Conservation (phyloP, 2,329 filamentous ascomycete genomes). For the Penicillium brevicompactum region DNA sequence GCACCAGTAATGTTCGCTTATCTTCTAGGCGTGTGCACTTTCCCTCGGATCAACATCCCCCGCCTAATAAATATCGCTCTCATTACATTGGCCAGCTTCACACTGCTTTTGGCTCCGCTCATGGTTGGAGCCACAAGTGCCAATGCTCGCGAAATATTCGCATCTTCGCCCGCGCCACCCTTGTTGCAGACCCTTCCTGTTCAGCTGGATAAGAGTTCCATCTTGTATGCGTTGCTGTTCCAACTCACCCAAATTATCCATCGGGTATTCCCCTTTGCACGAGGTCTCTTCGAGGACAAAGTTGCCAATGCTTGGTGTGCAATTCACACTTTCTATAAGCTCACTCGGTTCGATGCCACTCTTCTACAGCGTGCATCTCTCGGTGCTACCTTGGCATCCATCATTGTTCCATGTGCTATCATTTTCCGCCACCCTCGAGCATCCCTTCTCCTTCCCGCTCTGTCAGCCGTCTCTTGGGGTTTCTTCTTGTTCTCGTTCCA, state of each 20-base stretch:
- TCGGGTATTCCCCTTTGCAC: constrained; percentile 91
- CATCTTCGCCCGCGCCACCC: constrained; percentile 64
- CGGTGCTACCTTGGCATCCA: constrained; percentile 71
- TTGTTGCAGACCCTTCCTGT: constrained; percentile 60
- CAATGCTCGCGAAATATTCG: constrained; percentile 63
- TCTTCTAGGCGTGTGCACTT: constrained; percentile 82
- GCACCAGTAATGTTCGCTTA: constrained; percentile 91
- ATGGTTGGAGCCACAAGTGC: constrained; percentile 72
- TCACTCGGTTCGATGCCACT: constrained; percentile 70
- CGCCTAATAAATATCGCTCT: constrained; percentile 75
- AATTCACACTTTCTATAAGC: constrained; percentile 84
- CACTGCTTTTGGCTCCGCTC: constrained; percentile 73
- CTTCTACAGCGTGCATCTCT: constrained; percentile 78
- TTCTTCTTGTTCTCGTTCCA: constrained; percentile 99
- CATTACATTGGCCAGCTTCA: constrained; percentile 73
- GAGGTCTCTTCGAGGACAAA: constrained; percentile 98
- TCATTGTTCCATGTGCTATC: constrained; percentile 75
- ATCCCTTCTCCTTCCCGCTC: constrained; percentile 73
- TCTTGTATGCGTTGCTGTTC: constrained; percentile 73
- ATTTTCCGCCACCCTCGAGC: constrained; percentile 78
- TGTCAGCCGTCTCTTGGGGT: constrained; percentile 86
- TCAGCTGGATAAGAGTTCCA: constrained; percentile 64
- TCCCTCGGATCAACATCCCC: constrained; percentile 66
- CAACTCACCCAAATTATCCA: constrained; percentile 83
- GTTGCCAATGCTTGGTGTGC: constrained; percentile 99